Evolutionary conservation across 805 yeast species (phyloP), one percentile per base, ranked within the genome.

Genomic region (Spathaspora gorwiae): DNA sequence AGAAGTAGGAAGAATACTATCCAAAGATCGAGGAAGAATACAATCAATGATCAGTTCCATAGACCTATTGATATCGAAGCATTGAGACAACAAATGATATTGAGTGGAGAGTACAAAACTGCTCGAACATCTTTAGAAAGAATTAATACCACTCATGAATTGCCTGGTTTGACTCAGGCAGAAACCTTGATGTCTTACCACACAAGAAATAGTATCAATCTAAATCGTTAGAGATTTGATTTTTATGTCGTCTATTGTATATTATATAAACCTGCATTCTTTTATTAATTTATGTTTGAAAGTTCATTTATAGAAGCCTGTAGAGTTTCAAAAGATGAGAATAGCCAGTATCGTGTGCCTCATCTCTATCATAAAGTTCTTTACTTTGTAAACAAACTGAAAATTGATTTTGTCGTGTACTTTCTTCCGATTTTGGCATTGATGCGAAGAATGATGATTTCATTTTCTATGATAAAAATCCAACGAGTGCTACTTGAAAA

Each of bases 121-220:
- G 57, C 61, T 2, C 50, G 68, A 40, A 59, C 54, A 39, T 70
- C 75, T 2, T 59, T 74, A 41, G 68, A 68, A 15, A 59, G 77
- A 51, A 62, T 74, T 30, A 55, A 62, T 37, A 70, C 79, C 5
- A 65, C 76, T 5, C 79, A 73, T 46, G 75, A 72, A 26, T 56
- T 75, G 35, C 78, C 78, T 0, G 80, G 80, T 8, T 62, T 75
- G 42, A 68, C 76, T 2, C 75, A 72, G 45, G 80, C 79, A 7
- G 78, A 73, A 53, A 69, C 75, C 5, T 62, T 75, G 41, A 55
- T 75, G 42, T 65, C 72, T 10, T 69, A 68, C 46, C 76, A 72
- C 48, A 64, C 72, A 6, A 57, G 76, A 49, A 65, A 63, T 43
- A 68, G 75, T 50, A 62, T 68, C 36, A 60, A 62, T 47, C 56